phyloP scores from a whole-genome alignment of 768 basidiomycete species.

The Tulasnella sp. region DNA sequence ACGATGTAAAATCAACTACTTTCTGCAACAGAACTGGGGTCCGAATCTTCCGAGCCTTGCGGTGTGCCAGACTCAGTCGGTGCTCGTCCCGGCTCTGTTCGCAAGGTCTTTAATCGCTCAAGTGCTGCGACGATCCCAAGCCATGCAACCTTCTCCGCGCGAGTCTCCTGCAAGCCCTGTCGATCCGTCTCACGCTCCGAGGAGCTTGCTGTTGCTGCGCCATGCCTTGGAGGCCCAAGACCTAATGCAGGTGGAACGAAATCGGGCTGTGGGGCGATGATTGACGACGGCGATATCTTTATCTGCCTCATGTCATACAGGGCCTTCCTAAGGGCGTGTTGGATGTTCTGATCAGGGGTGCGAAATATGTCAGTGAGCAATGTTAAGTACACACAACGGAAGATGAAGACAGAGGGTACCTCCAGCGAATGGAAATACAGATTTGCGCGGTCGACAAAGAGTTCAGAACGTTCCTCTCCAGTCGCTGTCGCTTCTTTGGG shows the following conservation, averaged over 20 bases:
- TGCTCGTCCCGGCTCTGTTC: background rate
- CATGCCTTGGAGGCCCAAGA: conserved; percentile 1
- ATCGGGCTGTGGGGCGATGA: conserved; percentile 15
- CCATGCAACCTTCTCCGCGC: conserved; percentile 19
- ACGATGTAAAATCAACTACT: background rate
- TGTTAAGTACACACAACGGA: background rate
- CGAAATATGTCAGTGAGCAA: background rate
- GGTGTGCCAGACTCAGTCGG: background rate
- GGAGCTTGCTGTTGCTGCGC: background rate
- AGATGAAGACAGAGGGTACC: conserved; percentile 2
- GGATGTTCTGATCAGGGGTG: conserved; percentile 9
- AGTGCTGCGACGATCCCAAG: conserved; percentile 15
- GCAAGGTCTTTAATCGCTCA: background rate
- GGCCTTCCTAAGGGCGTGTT: conserved; percentile 6
- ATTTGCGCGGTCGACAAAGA: conserved; percentile 17
- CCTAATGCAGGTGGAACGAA: conserved; percentile 14
- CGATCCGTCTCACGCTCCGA: background rate
- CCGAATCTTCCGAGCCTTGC: background rate
- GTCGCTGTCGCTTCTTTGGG: conserved; percentile 7
- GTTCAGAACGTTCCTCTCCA: conserved; percentile 16
- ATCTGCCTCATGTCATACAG: conserved; percentile 11
- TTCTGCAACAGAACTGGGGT: background rate
- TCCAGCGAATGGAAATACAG: conserved; percentile 18
- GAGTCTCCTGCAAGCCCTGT: conserved; percentile 17
- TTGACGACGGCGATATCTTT: conserved; percentile 17